Conservation (phyloP, 208 protist species). For the Trypanosoma conorhini region DNA sequence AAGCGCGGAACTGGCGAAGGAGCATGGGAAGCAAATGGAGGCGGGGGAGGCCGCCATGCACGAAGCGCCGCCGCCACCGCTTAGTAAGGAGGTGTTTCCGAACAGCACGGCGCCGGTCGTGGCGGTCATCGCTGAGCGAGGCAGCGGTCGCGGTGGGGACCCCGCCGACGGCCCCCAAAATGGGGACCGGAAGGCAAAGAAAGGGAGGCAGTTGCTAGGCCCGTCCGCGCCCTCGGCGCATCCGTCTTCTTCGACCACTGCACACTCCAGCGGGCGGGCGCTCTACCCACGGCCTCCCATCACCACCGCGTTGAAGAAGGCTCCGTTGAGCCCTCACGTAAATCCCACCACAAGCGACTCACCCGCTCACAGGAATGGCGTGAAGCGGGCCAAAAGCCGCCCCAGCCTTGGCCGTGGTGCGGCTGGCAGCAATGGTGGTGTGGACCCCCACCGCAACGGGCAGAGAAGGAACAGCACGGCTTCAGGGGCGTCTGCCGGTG, state of each 20-base stretch:
- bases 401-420: not conserved
- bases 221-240: not conserved
- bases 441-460: not conserved
- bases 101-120: constrained; percentile 3
- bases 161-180: not conserved
- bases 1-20: not conserved
- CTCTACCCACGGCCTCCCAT: not conserved
- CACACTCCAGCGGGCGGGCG: not conserved
- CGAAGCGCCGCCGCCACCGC: not conserved
- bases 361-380: not conserved
- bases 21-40: not conserved
- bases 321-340: not conserved
- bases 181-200: not conserved
- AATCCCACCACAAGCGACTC: not conserved
- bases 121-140: constrained; percentile 1
- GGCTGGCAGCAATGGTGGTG: not conserved
- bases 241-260: no score
- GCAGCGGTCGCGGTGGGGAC: not conserved
- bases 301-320: not conserved
- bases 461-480: not conserved
- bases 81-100: not conserved
- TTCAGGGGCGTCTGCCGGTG: not conserved
- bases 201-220: not conserved
- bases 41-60: not conserved
- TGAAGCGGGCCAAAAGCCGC: not conserved